Base-by-base conservation (phyloP, 139 green algal species). In the Picochlorum sp. region DNA sequence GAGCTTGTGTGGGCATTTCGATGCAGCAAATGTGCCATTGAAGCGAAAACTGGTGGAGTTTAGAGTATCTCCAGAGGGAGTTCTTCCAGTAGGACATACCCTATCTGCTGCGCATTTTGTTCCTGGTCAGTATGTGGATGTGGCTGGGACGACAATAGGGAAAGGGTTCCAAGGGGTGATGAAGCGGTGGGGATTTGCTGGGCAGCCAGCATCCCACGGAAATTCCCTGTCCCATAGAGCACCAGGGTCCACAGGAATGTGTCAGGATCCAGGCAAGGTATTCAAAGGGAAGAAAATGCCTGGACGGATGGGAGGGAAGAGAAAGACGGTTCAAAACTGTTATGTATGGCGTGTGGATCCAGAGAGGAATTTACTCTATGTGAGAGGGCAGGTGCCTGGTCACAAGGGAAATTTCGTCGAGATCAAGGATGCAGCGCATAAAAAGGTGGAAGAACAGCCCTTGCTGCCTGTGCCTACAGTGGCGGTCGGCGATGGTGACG, bases 251-350 rank as follows among this genome's bases (percentile, higher is more conserved):
- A 92, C 69, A 20, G 83, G 84, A 6, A 30, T 47, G 15, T 80
- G 76, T 68, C 78, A 84, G 55, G 86, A 92, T 75, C 88, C 88
- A 0, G 90, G 89, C 28, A 89, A 82, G 62, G 83, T 97, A 44
- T 98, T 88, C 79, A 95, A 96, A 72, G 92, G 90, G 60, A 98
- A 97, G 77, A 97, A 97, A 77, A 95, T 99, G 90, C 72, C 94
- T 0, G 94, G 94, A 6, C 82, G 83, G 37, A 95, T 98, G 90
- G 94, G 94, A 49, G 71, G 75, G 21, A 77, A 90, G 59, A 73
- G 60, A 18, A 65, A 85, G 16, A 97, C 88, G 2, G 82, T 94
- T 34, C 81, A 83, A 28, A 86, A 86, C 69, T 81, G 75, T 59
- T 51, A 60, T 18, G 47, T 67, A 16, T 73, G 62, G 55, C 84